Evolutionary conservation across 2,329 filamentous ascomycete genomes (phyloP).

Genomic region (Talaromyces sp.): DNA sequence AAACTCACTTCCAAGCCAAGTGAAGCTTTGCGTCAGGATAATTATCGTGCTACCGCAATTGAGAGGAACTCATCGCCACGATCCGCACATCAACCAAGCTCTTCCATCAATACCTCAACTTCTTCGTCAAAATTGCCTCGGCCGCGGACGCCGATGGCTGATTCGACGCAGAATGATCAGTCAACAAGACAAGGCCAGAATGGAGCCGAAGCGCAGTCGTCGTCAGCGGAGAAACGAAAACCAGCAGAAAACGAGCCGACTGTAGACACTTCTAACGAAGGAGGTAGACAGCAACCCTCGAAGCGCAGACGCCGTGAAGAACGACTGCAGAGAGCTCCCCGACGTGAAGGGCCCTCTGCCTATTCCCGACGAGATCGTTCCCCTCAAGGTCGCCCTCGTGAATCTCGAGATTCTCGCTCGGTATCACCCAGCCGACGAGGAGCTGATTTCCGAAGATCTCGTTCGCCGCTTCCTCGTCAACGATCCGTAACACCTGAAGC

Average conservation of each 20-base stretch:
- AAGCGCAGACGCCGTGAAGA: slow-evolving; percentile 21
- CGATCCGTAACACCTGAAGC: slow-evolving; percentile 44
- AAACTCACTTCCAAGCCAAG: slow-evolving; percentile 1
- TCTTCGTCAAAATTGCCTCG: background rate
- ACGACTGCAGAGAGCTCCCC: slow-evolving; percentile 31
- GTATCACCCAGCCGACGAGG: slow-evolving; percentile 23
- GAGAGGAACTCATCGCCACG: background rate
- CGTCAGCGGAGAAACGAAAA: slow-evolving; percentile 32
- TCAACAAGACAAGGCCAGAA: background rate
- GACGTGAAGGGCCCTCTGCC: slow-evolving; percentile 40
- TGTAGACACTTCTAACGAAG: slow-evolving; percentile 26
- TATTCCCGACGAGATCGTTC: slow-evolving; percentile 42
- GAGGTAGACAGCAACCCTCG: slow-evolving; percentile 12
- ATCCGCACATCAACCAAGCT: background rate
- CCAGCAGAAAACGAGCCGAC: slow-evolving; percentile 27
- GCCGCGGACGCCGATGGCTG: slow-evolving; percentile 8
- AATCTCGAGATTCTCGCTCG: slow-evolving; percentile 22
- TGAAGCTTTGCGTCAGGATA: slow-evolving; percentile 11
- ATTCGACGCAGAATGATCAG: background rate
- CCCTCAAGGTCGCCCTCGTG: slow-evolving; percentile 23
- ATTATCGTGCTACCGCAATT: background rate
- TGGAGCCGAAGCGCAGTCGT: slow-evolving; percentile 19
- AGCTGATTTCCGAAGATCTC: slow-evolving; percentile 37
- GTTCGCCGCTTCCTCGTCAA: slow-evolving; percentile 42
- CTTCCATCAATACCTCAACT: background rate